A percentile compares a stretch with the other conserved stretches of the same genome.
phyloP scores from a whole-genome alignment of 1,284 basidiomycete species.

The Malassezia vespertilionis region DNA sequence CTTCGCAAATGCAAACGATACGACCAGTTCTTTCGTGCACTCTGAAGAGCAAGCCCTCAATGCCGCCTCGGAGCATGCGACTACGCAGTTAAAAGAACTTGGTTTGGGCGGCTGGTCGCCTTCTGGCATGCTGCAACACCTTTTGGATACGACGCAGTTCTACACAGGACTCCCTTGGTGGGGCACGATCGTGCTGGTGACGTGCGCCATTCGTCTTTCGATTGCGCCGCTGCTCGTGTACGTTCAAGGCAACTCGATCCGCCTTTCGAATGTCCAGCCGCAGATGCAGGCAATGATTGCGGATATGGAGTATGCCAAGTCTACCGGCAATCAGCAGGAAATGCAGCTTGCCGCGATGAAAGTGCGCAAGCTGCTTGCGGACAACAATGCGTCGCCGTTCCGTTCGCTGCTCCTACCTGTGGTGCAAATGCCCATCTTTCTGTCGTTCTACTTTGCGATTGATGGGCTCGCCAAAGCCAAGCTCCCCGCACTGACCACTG shows the following conservation, averaged over 20 bases:
- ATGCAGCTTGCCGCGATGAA: conserved; percentile 55
- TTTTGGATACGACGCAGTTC: conserved; percentile 64
- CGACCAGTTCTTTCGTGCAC: background rate
- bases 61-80: conserved; percentile 5
- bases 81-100: conserved; percentile 59
- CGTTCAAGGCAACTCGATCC: conserved; percentile 59
- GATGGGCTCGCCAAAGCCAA: conserved; percentile 62
- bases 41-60: conserved; percentile 2
- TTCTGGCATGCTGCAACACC: conserved; percentile 54
- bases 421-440: conserved; percentile 63
- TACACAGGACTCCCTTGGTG: conserved; percentile 53
- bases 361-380: conserved; percentile 58
- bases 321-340: conserved; percentile 53
- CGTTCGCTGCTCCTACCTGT: conserved; percentile 57
- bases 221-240: conserved; percentile 63
- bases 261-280: conserved; percentile 59
- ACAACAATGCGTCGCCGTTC: conserved; percentile 60
- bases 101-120: conserved; percentile 57
- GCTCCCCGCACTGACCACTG: conserved; percentile 62
- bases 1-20: conserved; percentile 1
- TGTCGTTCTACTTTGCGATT: conserved; percentile 76
- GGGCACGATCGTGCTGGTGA: conserved; percentile 58
- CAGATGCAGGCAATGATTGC: conserved; percentile 56
- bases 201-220: conserved; percentile 59
- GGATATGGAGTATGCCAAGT: conserved; percentile 52